Evolutionary conservation across 2,329 filamentous ascomycete species (phyloP).

Genomic region (Sclerotinia subarctica): DNA sequence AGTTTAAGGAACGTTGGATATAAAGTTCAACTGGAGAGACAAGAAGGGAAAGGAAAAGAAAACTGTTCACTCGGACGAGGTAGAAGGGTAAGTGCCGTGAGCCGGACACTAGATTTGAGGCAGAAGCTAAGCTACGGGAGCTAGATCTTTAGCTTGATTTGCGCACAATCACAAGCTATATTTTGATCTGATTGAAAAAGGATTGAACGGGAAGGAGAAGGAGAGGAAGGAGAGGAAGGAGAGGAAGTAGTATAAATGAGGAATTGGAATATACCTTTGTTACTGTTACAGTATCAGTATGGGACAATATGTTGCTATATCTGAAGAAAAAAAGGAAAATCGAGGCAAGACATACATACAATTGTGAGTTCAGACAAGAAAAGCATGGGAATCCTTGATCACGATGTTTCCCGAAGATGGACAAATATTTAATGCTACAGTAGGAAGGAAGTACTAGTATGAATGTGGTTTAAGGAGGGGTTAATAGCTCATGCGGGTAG

Average conservation of each 20-base stretch:
- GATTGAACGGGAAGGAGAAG: neutral
- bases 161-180: neutral
- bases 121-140: neutral
- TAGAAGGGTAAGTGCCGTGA: neutral
- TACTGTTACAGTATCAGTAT: neutral
- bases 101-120: neutral
- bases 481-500: neutral
- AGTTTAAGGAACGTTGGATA: neutral
- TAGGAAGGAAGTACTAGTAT: neutral
- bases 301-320: neutral
- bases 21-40: neutral
- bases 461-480: neutral
- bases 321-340: neutral
- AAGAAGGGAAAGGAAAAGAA: neutral
- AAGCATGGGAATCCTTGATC: neutral
- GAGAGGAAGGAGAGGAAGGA: no score
- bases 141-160: conserved; percentile 1
- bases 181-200: neutral
- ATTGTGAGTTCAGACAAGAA: neutral
- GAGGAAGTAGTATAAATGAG: neutral
- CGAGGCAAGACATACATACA: neutral
- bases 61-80: neutral
- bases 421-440: neutral
- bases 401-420: neutral
- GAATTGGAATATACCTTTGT: neutral